Conservation (phyloP, 2,329 filamentous ascomycete genomes). For the Xylaria multiplex region DNA sequence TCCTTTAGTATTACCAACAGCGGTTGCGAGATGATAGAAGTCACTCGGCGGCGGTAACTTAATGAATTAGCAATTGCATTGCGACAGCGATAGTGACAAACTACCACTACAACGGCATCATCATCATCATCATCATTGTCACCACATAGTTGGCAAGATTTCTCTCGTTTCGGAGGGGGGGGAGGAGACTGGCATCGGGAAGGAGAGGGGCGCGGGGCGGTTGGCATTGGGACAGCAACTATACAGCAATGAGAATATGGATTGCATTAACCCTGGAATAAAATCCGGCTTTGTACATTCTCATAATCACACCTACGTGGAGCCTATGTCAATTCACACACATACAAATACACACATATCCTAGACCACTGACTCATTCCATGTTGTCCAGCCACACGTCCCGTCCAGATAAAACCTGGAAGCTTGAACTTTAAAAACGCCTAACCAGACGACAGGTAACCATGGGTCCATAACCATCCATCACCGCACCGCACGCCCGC, state of each 20-base stretch:
- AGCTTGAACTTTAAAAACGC: no score
- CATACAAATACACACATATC: background rate
- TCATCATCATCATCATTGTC: conserved; percentile 20
- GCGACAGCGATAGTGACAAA: conserved; percentile 24
- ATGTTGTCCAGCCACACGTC: no score
- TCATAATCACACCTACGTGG: conserved; percentile 21
- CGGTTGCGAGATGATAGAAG: conserved; percentile 19
- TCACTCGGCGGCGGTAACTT: conserved; percentile 21
- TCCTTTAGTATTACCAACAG: conserved; percentile 31
- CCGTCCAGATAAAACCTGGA: background rate
- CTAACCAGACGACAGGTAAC: no score
- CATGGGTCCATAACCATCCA: no score
- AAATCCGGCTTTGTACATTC: conserved; percentile 29
- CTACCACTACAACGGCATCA: conserved; percentile 15
- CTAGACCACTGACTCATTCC: no score
- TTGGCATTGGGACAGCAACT: conserved; percentile 19
- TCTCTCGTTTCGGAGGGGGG: conserved; percentile 16
- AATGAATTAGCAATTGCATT: conserved; percentile 36
- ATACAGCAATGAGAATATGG: conserved; percentile 32
- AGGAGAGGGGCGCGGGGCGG: conserved; percentile 3
- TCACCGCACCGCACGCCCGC: no score
- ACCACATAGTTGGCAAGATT: conserved; percentile 23
- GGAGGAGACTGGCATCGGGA: conserved; percentile 11
- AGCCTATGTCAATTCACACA: conserved; percentile 23
- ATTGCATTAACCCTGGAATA: conserved; percentile 25